These are phyloP conservation scores for Coemansia sp. DNA, from an alignment of 192 early-diverging fungal genomes.

Conservation along the genomic window DNA sequence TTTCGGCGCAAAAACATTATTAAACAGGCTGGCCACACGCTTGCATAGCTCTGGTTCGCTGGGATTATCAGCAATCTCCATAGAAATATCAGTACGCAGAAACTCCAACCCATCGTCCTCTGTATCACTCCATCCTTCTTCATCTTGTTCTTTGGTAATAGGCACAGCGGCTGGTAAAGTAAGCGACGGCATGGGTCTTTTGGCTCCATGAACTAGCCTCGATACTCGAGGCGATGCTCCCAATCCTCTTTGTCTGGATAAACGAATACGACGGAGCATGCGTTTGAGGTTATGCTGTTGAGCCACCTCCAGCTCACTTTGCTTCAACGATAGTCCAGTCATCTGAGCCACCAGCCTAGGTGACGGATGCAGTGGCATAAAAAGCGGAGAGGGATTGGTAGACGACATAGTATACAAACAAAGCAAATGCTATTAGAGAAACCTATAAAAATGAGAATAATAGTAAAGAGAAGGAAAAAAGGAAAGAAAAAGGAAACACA, in stretches of 20 bases:
- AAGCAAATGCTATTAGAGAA: background rate
- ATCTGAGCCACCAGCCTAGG: constrained; percentile 41
- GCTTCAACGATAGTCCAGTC: constrained; percentile 38
- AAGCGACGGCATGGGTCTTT: background rate
- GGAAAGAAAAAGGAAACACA: background rate
- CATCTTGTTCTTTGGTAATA: background rate
- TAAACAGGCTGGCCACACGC: constrained; percentile 31
- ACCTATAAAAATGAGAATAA: background rate
- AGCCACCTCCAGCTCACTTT: constrained; percentile 39
- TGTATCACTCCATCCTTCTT: no score
- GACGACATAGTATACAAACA: constrained; percentile 1
- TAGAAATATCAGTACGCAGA: constrained; percentile 19
- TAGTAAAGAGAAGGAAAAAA: background rate
- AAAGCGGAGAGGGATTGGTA: constrained; percentile 33
- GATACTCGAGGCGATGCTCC: background rate
- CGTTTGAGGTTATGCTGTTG: constrained; percentile 45
- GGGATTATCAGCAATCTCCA: constrained; percentile 35
- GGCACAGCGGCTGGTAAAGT: background rate
- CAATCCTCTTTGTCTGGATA: constrained; percentile 7
- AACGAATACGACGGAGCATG: constrained; percentile 36
- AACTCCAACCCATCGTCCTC: constrained; percentile 13
- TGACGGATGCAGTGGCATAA: constrained; percentile 32
- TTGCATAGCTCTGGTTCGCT: constrained; percentile 6
- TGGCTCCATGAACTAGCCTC: no score
- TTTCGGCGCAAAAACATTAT: constrained; percentile 23